These are phyloP conservation scores for Erythrophleum fordii DNA, from an alignment of 306 rosid species.

Conservation along the genomic window DNA sequence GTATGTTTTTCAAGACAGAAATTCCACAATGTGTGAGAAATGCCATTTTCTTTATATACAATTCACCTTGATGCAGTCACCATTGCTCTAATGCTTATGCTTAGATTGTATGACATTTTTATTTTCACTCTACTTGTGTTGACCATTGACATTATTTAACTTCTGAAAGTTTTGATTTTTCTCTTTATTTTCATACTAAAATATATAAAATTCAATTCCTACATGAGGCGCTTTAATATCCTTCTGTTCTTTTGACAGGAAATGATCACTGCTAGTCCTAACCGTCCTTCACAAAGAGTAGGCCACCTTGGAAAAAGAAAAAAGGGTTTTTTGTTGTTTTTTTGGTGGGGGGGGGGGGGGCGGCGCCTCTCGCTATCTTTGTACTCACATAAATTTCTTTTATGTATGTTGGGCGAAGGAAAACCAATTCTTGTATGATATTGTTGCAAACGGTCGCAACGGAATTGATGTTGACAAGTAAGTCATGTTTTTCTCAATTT, in stretches of 20 bases:
- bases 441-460: slow-evolving; percentile 95
- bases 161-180: slow-evolving; percentile 24
- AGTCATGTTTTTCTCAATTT: slow-evolving; percentile 33
- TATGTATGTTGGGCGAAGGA: slow-evolving; percentile 32
- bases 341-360: not conserved
- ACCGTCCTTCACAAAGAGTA: slow-evolving; percentile 37
- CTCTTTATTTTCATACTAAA: slow-evolving; percentile 17
- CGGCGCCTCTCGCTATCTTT: not conserved
- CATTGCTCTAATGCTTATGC: not conserved
- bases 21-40: slow-evolving; percentile 25
- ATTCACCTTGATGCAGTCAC: not conserved
- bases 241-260: slow-evolving; percentile 49
- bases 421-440: slow-evolving; percentile 79
- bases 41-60: not conserved
- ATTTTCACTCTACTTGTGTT: slow-evolving; percentile 6
- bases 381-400: slow-evolving; percentile 2
- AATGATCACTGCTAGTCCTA: slow-evolving; percentile 47
- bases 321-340: not conserved
- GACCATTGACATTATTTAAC: slow-evolving; percentile 26
- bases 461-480: slow-evolving; percentile 97
- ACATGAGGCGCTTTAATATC: slow-evolving; percentile 20
- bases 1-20: slow-evolving; percentile 14
- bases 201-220: slow-evolving; percentile 17
- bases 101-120: not conserved
- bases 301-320: slow-evolving; percentile 33